Base-by-base conservation (phyloP, 768 basidiomycete species). In the Boletus subcaerulescens region DNA sequence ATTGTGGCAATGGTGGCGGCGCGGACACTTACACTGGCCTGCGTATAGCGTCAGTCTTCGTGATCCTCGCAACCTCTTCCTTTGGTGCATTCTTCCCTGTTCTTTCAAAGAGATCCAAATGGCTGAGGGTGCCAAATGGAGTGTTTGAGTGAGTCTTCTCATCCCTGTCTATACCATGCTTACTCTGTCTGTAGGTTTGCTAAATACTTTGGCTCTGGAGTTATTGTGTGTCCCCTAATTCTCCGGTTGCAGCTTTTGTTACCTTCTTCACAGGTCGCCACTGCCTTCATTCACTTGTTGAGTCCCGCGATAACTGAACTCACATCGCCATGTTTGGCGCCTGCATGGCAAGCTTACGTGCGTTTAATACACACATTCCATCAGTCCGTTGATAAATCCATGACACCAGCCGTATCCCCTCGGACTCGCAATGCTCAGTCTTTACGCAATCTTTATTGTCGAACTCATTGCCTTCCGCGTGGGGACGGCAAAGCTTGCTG, bases 161-260 rank as follows among this genome's bases (percentile, higher is more conserved):
- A 4, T 40, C 11, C n/a, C n/a, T 17, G 13, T 26, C 5, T 15
- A 3, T 14, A 8, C 31, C n/a, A 11, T 59, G 4, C 48, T 63
- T 12, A 65, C 51, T 44, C 26, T 31, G 10, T 40, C 17, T 22
- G 18, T 54, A 89, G 88, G 48, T 91, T 93, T 67, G 86, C 89
- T 32, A 93, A 92, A 71, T 93, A 87, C 69, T 94, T 95, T 71
- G 93, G 93, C 26, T 92, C 90, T 14, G 93, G 93, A 24, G 89
- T 92, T 46, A 91, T 92, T 61, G 89, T 90, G 54, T 62, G 86
- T 74, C 31, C 15, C 12, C 60, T 42, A 0, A 15, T n/a, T 38
- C 39, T 14, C 48, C 45, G 2, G 13, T 24, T 13, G 22, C 39
- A 31, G 18, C 20, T 35, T 33, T 45, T 20, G 35, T 57, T 10